Percentiles rank a stretch among this genome's conserved stretches.
phyloP scores from a whole-genome alignment of 1,139 yeast species.

The Debaryomycetaceae sp. region DNA sequence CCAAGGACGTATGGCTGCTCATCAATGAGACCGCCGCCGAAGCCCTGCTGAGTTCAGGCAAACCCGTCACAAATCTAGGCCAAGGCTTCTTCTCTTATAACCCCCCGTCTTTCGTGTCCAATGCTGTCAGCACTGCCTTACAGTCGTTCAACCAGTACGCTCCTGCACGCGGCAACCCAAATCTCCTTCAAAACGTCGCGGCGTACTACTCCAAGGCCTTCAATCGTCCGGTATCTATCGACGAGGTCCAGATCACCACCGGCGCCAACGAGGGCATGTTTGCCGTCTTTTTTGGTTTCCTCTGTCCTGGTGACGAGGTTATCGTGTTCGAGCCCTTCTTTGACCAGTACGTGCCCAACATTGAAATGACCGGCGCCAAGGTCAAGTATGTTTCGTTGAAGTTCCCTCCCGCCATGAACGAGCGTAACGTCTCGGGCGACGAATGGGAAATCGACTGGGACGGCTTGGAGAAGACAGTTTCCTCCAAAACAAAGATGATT shows the following conservation, averaged over 20 bases:
- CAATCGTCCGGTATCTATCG: conserved; percentile 46
- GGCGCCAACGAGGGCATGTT: conserved; percentile 97
- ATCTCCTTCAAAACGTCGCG: conserved; percentile 57
- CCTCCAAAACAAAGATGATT: conserved; percentile 69
- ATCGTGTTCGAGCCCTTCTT: conserved; percentile 97
- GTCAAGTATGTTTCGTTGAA: conserved; percentile 76
- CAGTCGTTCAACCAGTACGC: conserved; percentile 81
- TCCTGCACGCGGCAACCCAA: conserved; percentile 79
- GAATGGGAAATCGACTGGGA: conserved; percentile 86
- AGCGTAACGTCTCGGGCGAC: conserved; percentile 58
- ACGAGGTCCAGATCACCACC: conserved; percentile 73
- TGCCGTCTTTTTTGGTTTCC: conserved; percentile 71
- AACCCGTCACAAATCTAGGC: conserved; percentile 77
- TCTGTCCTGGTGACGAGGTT: conserved; percentile 86
- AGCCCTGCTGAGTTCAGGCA: conserved; percentile 52
- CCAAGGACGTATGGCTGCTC: conserved; percentile 87
- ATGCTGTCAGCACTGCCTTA: conserved; percentile 72
- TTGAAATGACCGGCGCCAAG: conserved; percentile 87
- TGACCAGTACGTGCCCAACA: conserved; percentile 90
- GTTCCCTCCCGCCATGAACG: conserved; percentile 66
- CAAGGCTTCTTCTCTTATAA: conserved; percentile 95
- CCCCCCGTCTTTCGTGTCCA: conserved; percentile 82
- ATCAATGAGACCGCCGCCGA: conserved; percentile 92
- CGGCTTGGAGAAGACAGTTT: conserved; percentile 59
- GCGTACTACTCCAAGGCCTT: conserved; percentile 60